These are phyloP conservation scores for Cercospora berteroae DNA, from an alignment of 2,329 filamentous ascomycete genomes.

Conservation along the genomic window DNA sequence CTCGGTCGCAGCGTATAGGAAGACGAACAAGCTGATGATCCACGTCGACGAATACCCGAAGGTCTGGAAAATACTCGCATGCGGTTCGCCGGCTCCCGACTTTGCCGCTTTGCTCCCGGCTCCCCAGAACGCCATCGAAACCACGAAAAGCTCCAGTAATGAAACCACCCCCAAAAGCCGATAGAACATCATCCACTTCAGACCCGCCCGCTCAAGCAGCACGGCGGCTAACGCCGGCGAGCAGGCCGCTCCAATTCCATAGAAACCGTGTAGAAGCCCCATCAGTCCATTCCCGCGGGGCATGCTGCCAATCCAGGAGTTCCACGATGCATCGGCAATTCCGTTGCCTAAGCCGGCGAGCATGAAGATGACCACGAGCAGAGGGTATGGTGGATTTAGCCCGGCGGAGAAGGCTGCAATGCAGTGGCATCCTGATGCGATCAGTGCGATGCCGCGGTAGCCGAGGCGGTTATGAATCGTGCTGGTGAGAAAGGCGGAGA, in stretches of 20 bases:
- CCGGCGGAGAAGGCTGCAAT: conserved; percentile 33
- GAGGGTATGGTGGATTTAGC: conserved; percentile 64
- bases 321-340: conserved; percentile 58
- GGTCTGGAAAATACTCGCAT: conserved; percentile 37
- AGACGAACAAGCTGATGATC: conserved; percentile 13
- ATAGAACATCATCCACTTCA: conserved; percentile 10
- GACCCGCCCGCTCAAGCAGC: conserved; percentile 4
- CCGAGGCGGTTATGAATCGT: conserved; percentile 61
- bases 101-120: conserved; percentile 7
- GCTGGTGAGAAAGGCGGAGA: conserved; percentile 61
- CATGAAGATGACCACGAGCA: conserved; percentile 59
- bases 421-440: conserved; percentile 60
- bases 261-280: conserved; percentile 66
- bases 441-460: conserved; percentile 65
- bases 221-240: conserved; percentile 44
- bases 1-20: conserved; percentile 12
- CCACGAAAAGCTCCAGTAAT: conserved; percentile 5
- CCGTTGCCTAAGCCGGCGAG: conserved; percentile 67
- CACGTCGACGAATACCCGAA: conserved; percentile 5
- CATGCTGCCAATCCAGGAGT: conserved; percentile 65
- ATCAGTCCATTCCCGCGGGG: conserved; percentile 67
- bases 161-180: conserved; percentile 7
- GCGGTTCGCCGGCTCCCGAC: not conserved
- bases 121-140: conserved; percentile 8
- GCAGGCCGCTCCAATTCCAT: conserved; percentile 67